These are phyloP conservation scores for Trichoderma guizhouense DNA, from an alignment of 2,329 filamentous ascomycete species.

Conservation along the genomic window DNA sequence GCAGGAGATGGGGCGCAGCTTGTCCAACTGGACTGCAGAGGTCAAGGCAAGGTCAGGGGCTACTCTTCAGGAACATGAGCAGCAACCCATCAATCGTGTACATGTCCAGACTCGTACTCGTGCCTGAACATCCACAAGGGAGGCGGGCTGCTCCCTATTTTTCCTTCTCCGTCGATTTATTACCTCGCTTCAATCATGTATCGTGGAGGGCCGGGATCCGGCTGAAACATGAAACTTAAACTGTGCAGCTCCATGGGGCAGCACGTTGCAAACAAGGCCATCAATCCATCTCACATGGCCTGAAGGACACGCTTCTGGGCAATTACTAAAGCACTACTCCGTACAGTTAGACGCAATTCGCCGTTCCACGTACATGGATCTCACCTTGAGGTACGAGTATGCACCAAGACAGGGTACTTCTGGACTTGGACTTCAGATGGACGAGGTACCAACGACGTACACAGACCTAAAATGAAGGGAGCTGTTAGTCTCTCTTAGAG, in stretches of 20 bases:
- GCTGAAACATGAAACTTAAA: conserved; percentile 11
- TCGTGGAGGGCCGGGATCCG: not conserved
- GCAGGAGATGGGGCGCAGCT: conserved; percentile 9
- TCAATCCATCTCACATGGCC: not conserved
- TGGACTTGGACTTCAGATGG: not conserved
- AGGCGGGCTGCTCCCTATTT: not conserved
- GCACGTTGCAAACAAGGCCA: not conserved
- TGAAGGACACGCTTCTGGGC: too few relatives aligned
- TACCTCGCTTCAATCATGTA: not conserved
- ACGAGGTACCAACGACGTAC: not conserved
- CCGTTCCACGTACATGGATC: not conserved
- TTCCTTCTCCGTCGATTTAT: not conserved
- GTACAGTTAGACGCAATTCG: not conserved
- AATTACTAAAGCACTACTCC: too few relatives aligned
- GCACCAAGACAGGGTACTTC: too few relatives aligned
- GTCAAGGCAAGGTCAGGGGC: conserved; percentile 11
- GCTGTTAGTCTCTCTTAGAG: not conserved
- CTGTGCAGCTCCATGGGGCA: not conserved
- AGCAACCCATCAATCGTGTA: not conserved
- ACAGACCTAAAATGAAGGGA: conserved; percentile 9
- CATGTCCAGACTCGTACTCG: not conserved
- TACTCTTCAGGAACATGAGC: not conserved
- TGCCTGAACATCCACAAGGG: not conserved
- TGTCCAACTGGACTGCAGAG: conserved; percentile 4
- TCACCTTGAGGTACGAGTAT: not conserved